Conservation (phyloP, 768 basidiomycete genomes). For the Chalciporus piperatus region DNA sequence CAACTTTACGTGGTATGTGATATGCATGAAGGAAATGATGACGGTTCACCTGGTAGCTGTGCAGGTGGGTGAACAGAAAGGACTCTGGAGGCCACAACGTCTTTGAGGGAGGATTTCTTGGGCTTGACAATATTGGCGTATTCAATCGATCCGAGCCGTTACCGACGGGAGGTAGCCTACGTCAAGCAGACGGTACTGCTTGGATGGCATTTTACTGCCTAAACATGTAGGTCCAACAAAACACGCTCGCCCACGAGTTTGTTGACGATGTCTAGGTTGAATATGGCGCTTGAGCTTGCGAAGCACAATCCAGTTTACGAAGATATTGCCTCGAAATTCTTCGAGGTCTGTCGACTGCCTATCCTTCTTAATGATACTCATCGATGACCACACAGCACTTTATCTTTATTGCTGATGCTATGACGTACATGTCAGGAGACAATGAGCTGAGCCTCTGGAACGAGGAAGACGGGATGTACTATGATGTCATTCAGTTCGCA, state of each 20-base stretch:
- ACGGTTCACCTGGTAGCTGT: constrained; percentile 1
- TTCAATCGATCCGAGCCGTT: constrained; percentile 98
- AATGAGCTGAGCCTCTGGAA: constrained; percentile 87
- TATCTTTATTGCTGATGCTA: constrained; percentile 97
- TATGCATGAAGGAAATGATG: not conserved
- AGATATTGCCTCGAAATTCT: constrained; percentile 98
- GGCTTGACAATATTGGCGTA: constrained; percentile 95
- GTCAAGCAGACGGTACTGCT: constrained; percentile 97
- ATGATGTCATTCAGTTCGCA: constrained; percentile 92
- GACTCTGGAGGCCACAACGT: constrained; percentile 93
- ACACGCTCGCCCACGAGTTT: not conserved
- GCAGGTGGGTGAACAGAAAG: constrained; percentile 97
- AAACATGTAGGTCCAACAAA: constrained; percentile 67
- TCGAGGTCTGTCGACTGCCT: constrained; percentile 52
- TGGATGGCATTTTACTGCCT: constrained; percentile 99
- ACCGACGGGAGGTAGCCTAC: constrained; percentile 89
- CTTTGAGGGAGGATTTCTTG: constrained; percentile 98
- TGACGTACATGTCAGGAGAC: constrained; percentile 87
- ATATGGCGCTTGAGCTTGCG: constrained; percentile 94
- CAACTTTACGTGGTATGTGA: constrained; percentile 89
- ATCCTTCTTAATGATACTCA: constrained; percentile 1
- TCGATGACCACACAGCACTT: constrained; percentile 65
- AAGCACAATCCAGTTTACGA: constrained; percentile 98
- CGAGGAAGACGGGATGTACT: constrained; percentile 97
- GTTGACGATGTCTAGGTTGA: constrained; percentile 57